Evolutionary conservation across 2,329 filamentous ascomycete genomes (phyloP).

Genomic region (Colletotrichum salicis): DNA sequence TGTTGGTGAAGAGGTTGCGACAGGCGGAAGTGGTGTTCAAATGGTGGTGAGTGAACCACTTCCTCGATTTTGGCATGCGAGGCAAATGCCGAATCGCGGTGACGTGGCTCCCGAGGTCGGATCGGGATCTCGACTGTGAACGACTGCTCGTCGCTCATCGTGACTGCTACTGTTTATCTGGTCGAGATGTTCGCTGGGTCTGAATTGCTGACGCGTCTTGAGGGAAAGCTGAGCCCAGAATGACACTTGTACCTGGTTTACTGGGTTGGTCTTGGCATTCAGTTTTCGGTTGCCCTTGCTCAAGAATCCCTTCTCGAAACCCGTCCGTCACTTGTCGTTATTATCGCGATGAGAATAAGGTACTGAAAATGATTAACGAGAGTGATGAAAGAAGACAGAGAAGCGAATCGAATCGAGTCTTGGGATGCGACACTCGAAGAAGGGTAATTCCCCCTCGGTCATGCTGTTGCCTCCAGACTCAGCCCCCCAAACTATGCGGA

Average conservation of each 20-base stretch:
- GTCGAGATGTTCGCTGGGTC: not conserved
- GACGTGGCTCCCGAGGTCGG: constrained; percentile 32
- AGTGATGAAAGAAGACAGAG: constrained; percentile 5
- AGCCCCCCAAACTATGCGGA: constrained; percentile 32
- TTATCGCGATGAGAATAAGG: not conserved
- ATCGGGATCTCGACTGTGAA: constrained; percentile 33
- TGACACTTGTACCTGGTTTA: constrained; percentile 5
- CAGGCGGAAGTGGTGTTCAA: constrained; percentile 25
- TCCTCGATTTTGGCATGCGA: constrained; percentile 23
- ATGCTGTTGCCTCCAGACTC: constrained; percentile 25
- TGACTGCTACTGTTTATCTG: not conserved
- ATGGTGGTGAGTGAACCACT: constrained; percentile 12
- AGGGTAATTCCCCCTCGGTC: constrained; percentile 10
- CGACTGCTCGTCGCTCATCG: constrained; percentile 14
- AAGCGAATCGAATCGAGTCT: not conserved
- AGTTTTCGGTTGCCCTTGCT: not conserved
- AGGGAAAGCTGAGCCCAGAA: not conserved
- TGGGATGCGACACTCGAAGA: constrained; percentile 2
- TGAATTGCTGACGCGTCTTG: not conserved
- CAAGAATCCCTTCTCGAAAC: not conserved
- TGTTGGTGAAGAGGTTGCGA: constrained; percentile 19
- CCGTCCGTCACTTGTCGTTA: constrained; percentile 7
- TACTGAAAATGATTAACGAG: constrained; percentile 7
- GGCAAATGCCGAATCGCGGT: constrained; percentile 18
- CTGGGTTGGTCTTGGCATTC: constrained; percentile 10